Base-by-base conservation (phyloP, 768 basidiomycete genomes). In the Phanerochaete sordida region DNA sequence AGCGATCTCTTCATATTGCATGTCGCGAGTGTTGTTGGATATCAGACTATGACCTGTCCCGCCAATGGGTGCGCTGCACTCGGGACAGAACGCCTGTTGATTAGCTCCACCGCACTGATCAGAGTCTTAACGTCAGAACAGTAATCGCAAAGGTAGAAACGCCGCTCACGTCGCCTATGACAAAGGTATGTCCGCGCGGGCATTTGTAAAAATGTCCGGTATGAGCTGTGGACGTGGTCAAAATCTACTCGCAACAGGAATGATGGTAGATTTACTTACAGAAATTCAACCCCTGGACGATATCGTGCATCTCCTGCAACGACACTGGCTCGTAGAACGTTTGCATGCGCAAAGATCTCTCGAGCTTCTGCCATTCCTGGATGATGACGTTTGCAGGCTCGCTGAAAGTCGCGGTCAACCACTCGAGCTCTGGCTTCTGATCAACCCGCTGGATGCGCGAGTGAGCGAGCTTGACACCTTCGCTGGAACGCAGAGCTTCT, bases 271-370 rank as follows among this genome's bases (percentile, higher is more conserved):
- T n/a, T n/a, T n/a, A 68, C 74, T 65, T 60, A 83, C 84, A 66
- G 61, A 85, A 85, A 23, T 69, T 56, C n/a, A 86, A 65, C 0
- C 79, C 80, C 37, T 74, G 74, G 44, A 87, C 76, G 28, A 88
- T 75, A 8, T 68, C 69, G 62, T 76, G 77, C 37, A 77, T 76
- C 62, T 88, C 86, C 4, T 84, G 72, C 37, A 81, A 63, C 15
- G 84, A 83, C 1, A 88, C 69, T 0, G 81, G 72, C 54, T 77
- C 62, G 58, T 87, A 85, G 66, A 85, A 81, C 0, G 76, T 80
- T 54, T 76, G 78, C 54, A 47, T 31, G 12, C 72, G 67, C 33
- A 87, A 68, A n/a, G 74, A 74, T 19, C 59, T 50, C 59, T 74
- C 75, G 1, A 87, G 65, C 13, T 69, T 71, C 11, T 59, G 49